A percentile compares a stretch with the other conserved stretches of the same genome.
These are phyloP conservation scores for Agaricus bisporus DNA, from an alignment of 768 basidiomycete species.

Conservation along the genomic window DNA sequence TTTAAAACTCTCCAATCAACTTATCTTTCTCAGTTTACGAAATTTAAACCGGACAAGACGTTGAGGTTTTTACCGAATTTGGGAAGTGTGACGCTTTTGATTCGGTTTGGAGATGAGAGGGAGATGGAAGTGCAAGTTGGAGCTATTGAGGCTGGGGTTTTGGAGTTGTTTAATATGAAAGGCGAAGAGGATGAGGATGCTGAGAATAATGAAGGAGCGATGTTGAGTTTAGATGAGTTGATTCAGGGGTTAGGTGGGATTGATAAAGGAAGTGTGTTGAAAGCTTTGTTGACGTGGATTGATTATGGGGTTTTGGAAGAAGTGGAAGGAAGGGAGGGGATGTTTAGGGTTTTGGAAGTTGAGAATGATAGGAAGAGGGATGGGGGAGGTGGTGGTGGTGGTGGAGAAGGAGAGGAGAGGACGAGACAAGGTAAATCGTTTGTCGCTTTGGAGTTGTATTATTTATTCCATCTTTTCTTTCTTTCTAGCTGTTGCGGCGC, in stretches of 20 bases:
- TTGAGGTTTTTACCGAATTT: constrained; percentile 87
- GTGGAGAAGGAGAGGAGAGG: background rate
- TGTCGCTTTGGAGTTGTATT: background rate
- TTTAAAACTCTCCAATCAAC: constrained; percentile 57
- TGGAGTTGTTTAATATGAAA: constrained; percentile 77
- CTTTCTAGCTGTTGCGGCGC: constrained; percentile 12
- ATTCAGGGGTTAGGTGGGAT: constrained; percentile 56
- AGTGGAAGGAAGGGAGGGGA: constrained; percentile 47
- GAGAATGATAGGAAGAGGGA: constrained; percentile 36
- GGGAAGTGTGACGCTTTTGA: constrained; percentile 74
- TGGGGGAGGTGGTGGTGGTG: background rate
- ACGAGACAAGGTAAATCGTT: background rate
- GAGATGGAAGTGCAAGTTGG: constrained; percentile 68
- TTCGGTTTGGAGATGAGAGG: constrained; percentile 74
- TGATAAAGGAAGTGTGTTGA: constrained; percentile 58
- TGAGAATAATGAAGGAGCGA: background rate
- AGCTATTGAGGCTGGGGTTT: constrained; percentile 86
- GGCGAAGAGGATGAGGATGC: constrained; percentile 25
- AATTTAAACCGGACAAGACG: constrained; percentile 89
- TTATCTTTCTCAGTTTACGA: constrained; percentile 73
- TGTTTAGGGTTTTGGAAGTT: constrained; percentile 61
- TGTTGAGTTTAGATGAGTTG: constrained; percentile 60
- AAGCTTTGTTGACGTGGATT: constrained; percentile 79
- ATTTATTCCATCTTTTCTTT: too few species aligned
- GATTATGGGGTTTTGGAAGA: constrained; percentile 78